Conservation (phyloP, 1,284 basidiomycete genomes). For the Ceratobasidium sp. region DNA sequence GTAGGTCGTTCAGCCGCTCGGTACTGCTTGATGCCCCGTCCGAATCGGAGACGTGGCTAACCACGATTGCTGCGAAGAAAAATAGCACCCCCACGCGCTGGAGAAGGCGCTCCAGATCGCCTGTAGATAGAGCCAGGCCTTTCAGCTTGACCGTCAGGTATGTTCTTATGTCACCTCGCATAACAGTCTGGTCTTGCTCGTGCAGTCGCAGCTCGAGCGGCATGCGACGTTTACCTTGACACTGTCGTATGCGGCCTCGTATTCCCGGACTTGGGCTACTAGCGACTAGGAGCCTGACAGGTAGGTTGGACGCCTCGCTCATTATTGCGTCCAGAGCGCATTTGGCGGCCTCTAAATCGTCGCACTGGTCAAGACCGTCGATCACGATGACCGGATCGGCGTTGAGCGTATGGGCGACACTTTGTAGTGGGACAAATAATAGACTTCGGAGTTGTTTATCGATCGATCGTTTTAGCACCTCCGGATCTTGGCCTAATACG, state of each 20-base stretch:
- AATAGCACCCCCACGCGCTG: not conserved
- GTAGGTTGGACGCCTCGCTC: too few species aligned
- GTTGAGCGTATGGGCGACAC: not conserved
- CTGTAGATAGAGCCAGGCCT: not conserved
- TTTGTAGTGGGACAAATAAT: not conserved
- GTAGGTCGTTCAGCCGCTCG: too few species aligned
- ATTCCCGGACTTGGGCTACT: not conserved
- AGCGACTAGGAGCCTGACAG: not conserved
- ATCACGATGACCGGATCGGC: not conserved
- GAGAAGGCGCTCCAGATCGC: not conserved
- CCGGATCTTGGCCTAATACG: not conserved
- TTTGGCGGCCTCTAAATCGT: not conserved
- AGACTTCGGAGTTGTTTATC: not conserved
- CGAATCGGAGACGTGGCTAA: not conserved
- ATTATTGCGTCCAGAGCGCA: not conserved
- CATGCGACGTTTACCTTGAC: too few species aligned
- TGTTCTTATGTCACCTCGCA: slow-evolving; percentile 2
- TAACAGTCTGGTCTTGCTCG: not conserved
- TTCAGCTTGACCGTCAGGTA: not conserved
- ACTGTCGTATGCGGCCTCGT: not conserved
- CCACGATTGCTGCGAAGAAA: not conserved
- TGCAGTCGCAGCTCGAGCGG: not conserved
- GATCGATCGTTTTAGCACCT: not conserved
- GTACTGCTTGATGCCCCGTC: too few species aligned
- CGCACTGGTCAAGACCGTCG: slow-evolving; percentile 34